These are phyloP conservation scores for Saturnispora mendoncae DNA, from an alignment of 805 yeast species.

Conservation along the genomic window DNA sequence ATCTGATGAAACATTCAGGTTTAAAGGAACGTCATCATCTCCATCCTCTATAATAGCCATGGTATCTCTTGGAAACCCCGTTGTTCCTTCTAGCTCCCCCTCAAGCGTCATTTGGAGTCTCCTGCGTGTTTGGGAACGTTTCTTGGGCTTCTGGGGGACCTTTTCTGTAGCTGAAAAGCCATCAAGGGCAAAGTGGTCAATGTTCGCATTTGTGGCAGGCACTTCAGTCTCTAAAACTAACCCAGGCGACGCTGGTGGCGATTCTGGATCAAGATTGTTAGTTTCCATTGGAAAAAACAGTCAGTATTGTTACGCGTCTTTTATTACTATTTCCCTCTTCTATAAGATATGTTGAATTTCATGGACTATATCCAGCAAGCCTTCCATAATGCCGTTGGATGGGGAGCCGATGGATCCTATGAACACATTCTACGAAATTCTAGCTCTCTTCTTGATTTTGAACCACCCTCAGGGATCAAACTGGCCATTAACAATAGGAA, in stretches of 20 bases:
- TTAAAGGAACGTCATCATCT: constrained; percentile 6
- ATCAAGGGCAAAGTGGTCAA: constrained; percentile 26
- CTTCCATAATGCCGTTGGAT: constrained; percentile 59
- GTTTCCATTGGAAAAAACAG: not conserved
- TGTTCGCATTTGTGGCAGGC: constrained; percentile 19
- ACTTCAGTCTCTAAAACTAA: constrained; percentile 16
- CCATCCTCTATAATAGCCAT: not conserved
- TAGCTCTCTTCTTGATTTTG: constrained; percentile 60
- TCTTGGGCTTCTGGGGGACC: not conserved
- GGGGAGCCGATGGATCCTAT: constrained; percentile 76
- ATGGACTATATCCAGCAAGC: constrained; percentile 80
- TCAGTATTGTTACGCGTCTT: not conserved
- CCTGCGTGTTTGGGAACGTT: constrained; percentile 3
- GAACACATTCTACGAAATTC: constrained; percentile 70
- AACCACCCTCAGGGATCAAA: constrained; percentile 57
- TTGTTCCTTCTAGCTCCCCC: not conserved
- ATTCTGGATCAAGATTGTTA: constrained; percentile 12
- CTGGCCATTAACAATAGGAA: constrained; percentile 64
- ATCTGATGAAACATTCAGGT: constrained; percentile 25
- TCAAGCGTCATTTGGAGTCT: not conserved
- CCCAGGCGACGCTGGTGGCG: constrained; percentile 27
- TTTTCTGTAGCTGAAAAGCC: not conserved
- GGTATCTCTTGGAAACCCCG: not conserved
- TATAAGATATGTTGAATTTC: constrained; percentile 54
- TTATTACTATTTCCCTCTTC: not conserved